phyloP scores from a whole-genome alignment of 371 early-diverging fungal genomes.

The Lichtheimia corymbifera region DNA sequence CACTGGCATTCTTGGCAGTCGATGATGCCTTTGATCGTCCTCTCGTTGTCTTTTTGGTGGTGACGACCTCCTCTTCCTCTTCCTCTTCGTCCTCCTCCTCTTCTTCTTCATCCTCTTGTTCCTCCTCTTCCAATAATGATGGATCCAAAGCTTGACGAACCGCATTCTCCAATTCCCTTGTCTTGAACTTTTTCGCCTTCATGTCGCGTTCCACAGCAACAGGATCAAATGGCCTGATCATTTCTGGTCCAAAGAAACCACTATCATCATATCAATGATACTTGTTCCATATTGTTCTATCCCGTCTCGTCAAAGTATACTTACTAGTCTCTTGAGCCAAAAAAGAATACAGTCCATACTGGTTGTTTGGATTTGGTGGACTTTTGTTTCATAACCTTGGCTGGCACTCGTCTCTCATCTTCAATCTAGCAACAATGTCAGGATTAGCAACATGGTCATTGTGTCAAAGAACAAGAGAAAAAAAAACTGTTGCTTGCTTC shows the following conservation, averaged over 20 bases:
- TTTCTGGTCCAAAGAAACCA: slow-evolving; percentile 54
- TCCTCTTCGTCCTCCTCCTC: slow-evolving; percentile 14
- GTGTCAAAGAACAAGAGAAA: too few species aligned
- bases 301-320: slow-evolving; percentile 22
- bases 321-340: slow-evolving; percentile 75
- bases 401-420: slow-evolving; percentile 54
- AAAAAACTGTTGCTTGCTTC: too few species aligned
- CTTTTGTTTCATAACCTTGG: slow-evolving; percentile 56
- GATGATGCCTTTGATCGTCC: slow-evolving; percentile 11
- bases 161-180: slow-evolving; percentile 48
- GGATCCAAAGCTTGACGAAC: slow-evolving; percentile 48
- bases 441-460: too few species aligned
- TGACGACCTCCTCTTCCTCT: slow-evolving; percentile 9
- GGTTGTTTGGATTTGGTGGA: slow-evolving; percentile 42
- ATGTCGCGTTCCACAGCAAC: slow-evolving; percentile 46
- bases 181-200: slow-evolving; percentile 53
- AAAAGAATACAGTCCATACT: slow-evolving; percentile 67
- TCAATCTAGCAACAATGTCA: slow-evolving; percentile 49
- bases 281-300: slow-evolving; percentile 1
- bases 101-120: slow-evolving; percentile 17
- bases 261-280: slow-evolving; percentile 18
- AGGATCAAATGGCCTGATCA: slow-evolving; percentile 46
- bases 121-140: slow-evolving; percentile 19
- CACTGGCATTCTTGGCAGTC: slow-evolving; percentile 6
- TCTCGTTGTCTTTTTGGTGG: slow-evolving; percentile 10